Conservation (phyloP, 2,329 filamentous ascomycete genomes). For the Aspergillus floridensis region DNA sequence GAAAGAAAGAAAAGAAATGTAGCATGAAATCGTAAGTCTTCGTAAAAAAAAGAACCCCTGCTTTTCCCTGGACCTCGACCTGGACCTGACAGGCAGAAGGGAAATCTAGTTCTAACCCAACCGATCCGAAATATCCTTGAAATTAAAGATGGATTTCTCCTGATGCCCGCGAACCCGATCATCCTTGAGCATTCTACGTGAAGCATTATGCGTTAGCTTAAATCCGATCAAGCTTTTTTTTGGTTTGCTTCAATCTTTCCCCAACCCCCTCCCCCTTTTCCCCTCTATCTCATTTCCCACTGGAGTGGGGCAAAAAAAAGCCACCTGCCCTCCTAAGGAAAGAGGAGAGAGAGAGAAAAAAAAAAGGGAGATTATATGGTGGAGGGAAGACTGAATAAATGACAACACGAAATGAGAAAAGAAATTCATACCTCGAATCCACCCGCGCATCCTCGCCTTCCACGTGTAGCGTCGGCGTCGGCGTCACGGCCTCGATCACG, state of each 20-base stretch:
- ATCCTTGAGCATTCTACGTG: constrained; percentile 77
- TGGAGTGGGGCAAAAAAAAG: too few relatives aligned
- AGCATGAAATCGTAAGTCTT: constrained; percentile 32
- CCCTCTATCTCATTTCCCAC: neutral
- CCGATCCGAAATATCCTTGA: constrained; percentile 70
- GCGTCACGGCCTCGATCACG: constrained; percentile 81
- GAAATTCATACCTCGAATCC: constrained; percentile 60
- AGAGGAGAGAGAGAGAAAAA: neutral
- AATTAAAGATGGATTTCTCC: constrained; percentile 69
- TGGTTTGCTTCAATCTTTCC: too few relatives aligned
- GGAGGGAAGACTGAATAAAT: too few relatives aligned
- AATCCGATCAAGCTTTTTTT: neutral
- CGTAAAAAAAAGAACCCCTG: constrained; percentile 19
- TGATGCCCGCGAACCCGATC: constrained; percentile 67
- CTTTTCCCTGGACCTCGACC: too few relatives aligned
- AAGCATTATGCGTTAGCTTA: neutral
- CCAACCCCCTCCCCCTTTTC: neutral
- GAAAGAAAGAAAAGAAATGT: constrained; percentile 1
- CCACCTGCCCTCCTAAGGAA: neutral
- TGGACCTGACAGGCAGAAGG: too few relatives aligned
- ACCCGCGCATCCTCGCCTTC: constrained; percentile 88
- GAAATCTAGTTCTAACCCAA: constrained; percentile 56
- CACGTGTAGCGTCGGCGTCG: constrained; percentile 77
- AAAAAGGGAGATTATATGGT: neutral
- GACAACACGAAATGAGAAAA: neutral